Conservation (phyloP, 177 flowering plant species). For the Vitis hybrid region DNA sequence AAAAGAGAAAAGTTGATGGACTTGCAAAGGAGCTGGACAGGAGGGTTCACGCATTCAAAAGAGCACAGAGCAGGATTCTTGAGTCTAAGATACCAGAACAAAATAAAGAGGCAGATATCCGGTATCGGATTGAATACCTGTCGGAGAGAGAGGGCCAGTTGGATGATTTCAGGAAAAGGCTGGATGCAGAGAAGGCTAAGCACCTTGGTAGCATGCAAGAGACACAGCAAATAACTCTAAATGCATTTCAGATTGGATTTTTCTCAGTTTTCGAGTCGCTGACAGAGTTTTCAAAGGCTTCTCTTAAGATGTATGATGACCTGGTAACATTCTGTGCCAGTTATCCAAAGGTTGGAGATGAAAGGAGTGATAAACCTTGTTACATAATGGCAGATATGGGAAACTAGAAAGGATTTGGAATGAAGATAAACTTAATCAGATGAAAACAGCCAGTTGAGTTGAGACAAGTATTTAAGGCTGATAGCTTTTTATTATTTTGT, state of each 20-base stretch:
- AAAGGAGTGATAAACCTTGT: constrained; percentile 14
- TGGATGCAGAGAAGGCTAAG: constrained; percentile 36
- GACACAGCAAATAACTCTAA: constrained; percentile 31
- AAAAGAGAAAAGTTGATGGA: constrained; percentile 40
- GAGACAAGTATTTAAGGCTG: too few relatives aligned
- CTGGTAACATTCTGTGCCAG: constrained; percentile 27
- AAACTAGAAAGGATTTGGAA: too few relatives aligned
- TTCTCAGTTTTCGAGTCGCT: constrained; percentile 35
- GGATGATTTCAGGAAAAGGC: constrained; percentile 28
- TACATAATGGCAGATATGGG: constrained; percentile 12
- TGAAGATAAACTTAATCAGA: too few relatives aligned
- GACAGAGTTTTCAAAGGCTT: constrained; percentile 36
- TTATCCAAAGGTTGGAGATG: constrained; percentile 18
- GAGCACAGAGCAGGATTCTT: constrained; percentile 27
- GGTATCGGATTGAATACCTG: constrained; percentile 26
- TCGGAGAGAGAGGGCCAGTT: constrained; percentile 23
- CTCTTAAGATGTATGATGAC: constrained; percentile 31
- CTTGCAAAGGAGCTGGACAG: constrained; percentile 36
- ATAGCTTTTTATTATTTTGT: too few relatives aligned
- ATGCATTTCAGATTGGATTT: constrained; percentile 36
- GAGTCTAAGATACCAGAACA: constrained; percentile 31
- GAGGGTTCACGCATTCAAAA: constrained; percentile 26
- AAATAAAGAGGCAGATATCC: constrained; percentile 24
- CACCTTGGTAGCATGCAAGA: constrained; percentile 42
- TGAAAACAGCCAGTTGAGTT: too few relatives aligned